Percentiles rank a stretch among this genome's conserved stretches.
Conservation (phyloP, 495 filamentous ascomycete species). For the Usnea hakonensis region DNA sequence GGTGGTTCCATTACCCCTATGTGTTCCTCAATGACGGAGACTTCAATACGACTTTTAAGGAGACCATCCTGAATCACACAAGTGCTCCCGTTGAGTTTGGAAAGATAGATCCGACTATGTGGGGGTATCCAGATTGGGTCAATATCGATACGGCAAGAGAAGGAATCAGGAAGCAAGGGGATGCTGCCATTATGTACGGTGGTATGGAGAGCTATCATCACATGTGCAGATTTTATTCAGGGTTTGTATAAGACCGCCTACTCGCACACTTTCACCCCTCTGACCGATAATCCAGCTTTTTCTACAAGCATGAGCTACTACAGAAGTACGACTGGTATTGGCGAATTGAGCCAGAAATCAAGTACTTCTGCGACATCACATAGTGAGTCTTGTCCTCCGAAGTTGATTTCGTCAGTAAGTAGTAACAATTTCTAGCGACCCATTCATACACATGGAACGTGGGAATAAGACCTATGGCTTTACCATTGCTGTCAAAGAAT, state of each 20-base stretch:
- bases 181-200: constrained; percentile 98
- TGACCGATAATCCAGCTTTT: constrained; percentile 49
- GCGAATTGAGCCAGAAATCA: constrained; percentile 99
- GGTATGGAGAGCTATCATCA: constrained; percentile 99
- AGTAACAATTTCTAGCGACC: constrained; percentile 58
- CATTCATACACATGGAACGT: constrained; percentile 87
- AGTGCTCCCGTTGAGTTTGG: constrained; percentile 83
- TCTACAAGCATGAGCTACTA: constrained; percentile 95
- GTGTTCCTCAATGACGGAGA: constrained; percentile 98
- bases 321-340: constrained; percentile 99
- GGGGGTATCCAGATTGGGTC: constrained; percentile 97
- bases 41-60: constrained; percentile 89
- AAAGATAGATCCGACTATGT: constrained; percentile 82
- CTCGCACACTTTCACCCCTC: neutral
- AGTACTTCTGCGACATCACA: constrained; percentile 99
- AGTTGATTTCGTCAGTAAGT: neutral
- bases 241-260: constrained; percentile 45
- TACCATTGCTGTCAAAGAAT: constrained; percentile 97
- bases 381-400: constrained; percentile 58
- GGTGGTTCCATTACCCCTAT: constrained; percentile 98
- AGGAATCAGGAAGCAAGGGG: constrained; percentile 90
- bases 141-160: constrained; percentile 90
- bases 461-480: constrained; percentile 98
- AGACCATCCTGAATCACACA: constrained; percentile 82
- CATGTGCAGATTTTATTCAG: constrained; percentile 98